Evolutionary conservation across 1,284 basidiomycete species (phyloP), one percentile per base, ranked within the genome.

Genomic region (Ceratorhiza oryzae-sativae): DNA sequence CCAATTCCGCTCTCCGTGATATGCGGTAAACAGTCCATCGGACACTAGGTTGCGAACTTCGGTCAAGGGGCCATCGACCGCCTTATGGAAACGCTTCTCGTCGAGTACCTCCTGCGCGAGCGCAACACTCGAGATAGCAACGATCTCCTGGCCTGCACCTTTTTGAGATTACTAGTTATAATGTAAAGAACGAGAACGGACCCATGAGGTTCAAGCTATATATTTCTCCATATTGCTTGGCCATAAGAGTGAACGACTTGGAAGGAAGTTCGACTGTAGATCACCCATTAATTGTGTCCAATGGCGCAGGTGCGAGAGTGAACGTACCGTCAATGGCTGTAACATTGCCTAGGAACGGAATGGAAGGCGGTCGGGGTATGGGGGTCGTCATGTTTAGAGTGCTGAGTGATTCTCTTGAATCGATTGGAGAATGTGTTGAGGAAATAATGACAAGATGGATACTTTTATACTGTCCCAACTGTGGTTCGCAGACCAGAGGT

Each of bases 1-100:
- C 85, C 85, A 86, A 77, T 85, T 85, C 45, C 80, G 79, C 75
- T 87, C 85, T 6, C 81, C 79, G 15, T 78, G 75, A 32, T 81
- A 79, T 0, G 84, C 84, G 23, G 83, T 85, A 77, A 84, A 84
- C 9, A 84, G 76, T 2, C 65, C 65, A 76, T 86, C 85, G 23
- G 82, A 82, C 1, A 81, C 80, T 5, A 84, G 79, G 65, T 81
- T 80, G 39, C 85, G 80, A 12, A 84, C 81, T 73, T 85, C 75
- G 18, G 74, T 39, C 0, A 86, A 77, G 0, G 80, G 76, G 6
- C 79, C 79, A 8, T 62, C 72, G 13, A 85, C 77, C 32, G 74
- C 75, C 77, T 86, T 87, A 42, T 80, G 77, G 78, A 85, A 86
- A 39, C 81, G 78, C 41, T 79, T 80, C 58, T 86, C 84, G 73